A percentile compares a stretch with the other conserved stretches of the same genome.
These are phyloP conservation scores for Fusarium sp. DNA, from an alignment of 2,329 filamentous ascomycete species.

Conservation along the genomic window DNA sequence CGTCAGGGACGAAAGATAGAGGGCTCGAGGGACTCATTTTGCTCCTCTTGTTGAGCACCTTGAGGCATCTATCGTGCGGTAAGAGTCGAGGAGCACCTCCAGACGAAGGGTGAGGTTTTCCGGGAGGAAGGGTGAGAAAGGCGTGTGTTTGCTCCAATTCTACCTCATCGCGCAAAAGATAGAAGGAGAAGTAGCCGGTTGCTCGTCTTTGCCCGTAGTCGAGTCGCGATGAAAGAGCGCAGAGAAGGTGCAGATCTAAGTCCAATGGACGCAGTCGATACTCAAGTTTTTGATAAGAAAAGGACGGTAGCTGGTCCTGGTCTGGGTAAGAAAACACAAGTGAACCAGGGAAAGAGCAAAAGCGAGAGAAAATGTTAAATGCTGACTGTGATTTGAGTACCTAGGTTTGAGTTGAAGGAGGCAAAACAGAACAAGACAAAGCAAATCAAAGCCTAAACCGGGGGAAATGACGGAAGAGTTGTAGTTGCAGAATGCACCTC, in stretches of 20 bases:
- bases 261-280: neutral
- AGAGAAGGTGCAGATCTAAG: neutral
- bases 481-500: conserved; percentile 21
- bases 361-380: neutral
- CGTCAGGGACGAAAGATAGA: conserved; percentile 44
- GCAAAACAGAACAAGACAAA: conserved; percentile 20
- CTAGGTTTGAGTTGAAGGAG: conserved; percentile 23
- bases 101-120: conserved; percentile 4
- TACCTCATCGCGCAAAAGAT: conserved; percentile 26
- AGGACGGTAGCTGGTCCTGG: conserved; percentile 2
- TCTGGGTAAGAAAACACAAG: neutral
- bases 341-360: conserved; percentile 7
- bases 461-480: conserved; percentile 30
- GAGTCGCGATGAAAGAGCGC: conserved; percentile 7
- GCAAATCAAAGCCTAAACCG: conserved; percentile 15
- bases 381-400: neutral
- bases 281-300: neutral
- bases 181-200: conserved; percentile 2
- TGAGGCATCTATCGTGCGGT: neutral
- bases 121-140: conserved; percentile 4
- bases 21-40: conserved; percentile 43
- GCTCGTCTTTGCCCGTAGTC: conserved; percentile 5
- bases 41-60: neutral
- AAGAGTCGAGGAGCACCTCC: conserved; percentile 12
- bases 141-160: conserved; percentile 23